phyloP scores from a whole-genome alignment of 2,329 filamentous ascomycete genomes.

The Stemphylium lycopersici region DNA sequence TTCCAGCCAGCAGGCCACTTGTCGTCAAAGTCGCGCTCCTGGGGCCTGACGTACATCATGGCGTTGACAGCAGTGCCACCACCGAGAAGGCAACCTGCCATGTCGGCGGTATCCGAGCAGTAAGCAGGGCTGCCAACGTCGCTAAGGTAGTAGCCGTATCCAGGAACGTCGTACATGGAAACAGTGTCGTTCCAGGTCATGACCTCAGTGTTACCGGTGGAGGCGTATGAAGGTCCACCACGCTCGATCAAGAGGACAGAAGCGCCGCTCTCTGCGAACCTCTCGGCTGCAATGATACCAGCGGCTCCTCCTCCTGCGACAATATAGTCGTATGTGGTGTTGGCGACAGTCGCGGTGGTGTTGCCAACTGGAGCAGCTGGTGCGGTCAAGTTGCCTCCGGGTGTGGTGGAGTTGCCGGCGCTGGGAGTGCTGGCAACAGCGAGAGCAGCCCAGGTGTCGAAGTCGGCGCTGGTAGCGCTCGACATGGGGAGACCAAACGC shows the following conservation, averaged over 20 bases:
- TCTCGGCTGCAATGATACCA: conserved; percentile 64
- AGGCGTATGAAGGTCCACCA: conserved; percentile 46
- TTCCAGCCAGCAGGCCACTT: conserved; percentile 77
- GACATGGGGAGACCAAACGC: conserved; percentile 39
- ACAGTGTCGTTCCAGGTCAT: conserved; percentile 45
- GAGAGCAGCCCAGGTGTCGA: conserved; percentile 43
- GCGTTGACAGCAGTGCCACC: conserved; percentile 69
- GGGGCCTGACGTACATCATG: conserved; percentile 45
- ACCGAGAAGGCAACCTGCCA: conserved; percentile 72
- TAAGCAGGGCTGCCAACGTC: conserved; percentile 36
- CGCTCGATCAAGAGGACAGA: conserved; percentile 64
- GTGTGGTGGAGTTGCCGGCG: conserved; percentile 34
- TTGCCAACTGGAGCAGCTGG: conserved; percentile 32
- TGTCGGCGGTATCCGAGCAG: conserved; percentile 72
- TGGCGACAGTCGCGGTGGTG: conserved; percentile 42
- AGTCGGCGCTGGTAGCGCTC: conserved; percentile 40
- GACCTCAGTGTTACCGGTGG: conserved; percentile 36
- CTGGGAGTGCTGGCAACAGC: conserved; percentile 28
- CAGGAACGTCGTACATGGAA: conserved; percentile 49
- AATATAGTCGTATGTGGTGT: conserved; percentile 65
- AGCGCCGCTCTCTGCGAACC: conserved; percentile 67
- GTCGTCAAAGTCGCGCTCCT: conserved; percentile 67
- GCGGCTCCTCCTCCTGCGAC: conserved; percentile 66
- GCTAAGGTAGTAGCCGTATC: conserved; percentile 43
- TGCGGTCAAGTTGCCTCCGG: conserved; percentile 32